A percentile compares a stretch with the other conserved stretches of the same genome.
Evolutionary conservation across 2,329 filamentous ascomycete species (phyloP).

Genomic region (Tolypocladium capitatum): DNA sequence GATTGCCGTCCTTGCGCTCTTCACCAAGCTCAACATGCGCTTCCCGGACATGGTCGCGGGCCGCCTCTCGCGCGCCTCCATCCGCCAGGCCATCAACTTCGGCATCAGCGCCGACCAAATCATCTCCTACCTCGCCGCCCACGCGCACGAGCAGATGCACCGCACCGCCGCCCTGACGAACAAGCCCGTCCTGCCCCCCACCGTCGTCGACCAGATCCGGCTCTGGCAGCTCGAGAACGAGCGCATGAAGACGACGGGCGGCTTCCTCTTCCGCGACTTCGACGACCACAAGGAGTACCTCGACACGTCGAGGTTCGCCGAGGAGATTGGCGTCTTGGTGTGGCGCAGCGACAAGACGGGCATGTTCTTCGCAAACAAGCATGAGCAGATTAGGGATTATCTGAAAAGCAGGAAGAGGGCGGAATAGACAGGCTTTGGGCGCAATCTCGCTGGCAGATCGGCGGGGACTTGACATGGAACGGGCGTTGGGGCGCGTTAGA

Average conservation of each 20-base stretch:
- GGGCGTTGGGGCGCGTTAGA: conserved; percentile 5
- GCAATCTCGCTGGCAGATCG: neutral
- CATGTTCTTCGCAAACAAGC: conserved; percentile 83
- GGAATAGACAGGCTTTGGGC: conserved; percentile 14
- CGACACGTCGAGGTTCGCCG: conserved; percentile 62
- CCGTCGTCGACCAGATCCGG: conserved; percentile 92
- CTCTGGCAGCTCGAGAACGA: conserved; percentile 97
- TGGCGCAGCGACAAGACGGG: conserved; percentile 72
- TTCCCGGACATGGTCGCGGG: conserved; percentile 92
- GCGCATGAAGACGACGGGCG: conserved; percentile 70
- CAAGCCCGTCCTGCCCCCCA: conserved; percentile 73
- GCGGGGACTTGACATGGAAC: neutral
- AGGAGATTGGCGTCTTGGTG: conserved; percentile 77
- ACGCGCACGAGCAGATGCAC: conserved; percentile 91
- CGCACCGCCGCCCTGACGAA: conserved; percentile 44
- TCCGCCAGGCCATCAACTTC: conserved; percentile 72
- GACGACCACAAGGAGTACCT: conserved; percentile 56
- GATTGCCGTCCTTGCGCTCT: conserved; percentile 85
- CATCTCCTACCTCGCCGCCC: conserved; percentile 79
- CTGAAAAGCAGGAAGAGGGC: conserved; percentile 51
- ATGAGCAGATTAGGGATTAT: conserved; percentile 78
- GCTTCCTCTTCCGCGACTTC: conserved; percentile 87
- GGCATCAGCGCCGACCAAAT: conserved; percentile 95
- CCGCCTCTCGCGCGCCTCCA: conserved; percentile 76
- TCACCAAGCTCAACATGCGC: conserved; percentile 74